Conservation (phyloP, 208 protist species). For the Crithidia sp. region DNA sequence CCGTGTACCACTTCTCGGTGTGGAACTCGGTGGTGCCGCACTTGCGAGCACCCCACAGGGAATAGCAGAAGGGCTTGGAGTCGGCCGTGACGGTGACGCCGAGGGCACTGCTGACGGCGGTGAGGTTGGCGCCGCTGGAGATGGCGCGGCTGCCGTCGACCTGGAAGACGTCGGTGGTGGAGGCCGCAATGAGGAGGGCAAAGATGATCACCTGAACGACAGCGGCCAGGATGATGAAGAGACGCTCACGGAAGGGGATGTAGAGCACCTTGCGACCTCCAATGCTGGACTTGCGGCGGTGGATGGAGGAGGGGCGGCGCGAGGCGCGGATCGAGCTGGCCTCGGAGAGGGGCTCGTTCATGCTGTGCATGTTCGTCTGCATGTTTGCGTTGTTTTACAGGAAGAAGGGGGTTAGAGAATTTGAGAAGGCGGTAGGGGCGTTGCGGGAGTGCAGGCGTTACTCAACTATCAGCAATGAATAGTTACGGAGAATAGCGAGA, state of each 20-base stretch:
- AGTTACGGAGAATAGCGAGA: no score
- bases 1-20: slow-evolving; percentile 23
- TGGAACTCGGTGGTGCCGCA: slow-evolving; percentile 20
- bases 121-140: slow-evolving; percentile 15
- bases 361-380: neutral
- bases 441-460: no score
- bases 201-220: slow-evolving; percentile 20
- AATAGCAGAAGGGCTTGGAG: slow-evolving; percentile 35
- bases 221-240: slow-evolving; percentile 22
- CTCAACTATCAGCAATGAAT: no score
- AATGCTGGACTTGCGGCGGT: slow-evolving; percentile 33
- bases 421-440: no score
- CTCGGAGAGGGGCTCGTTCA: slow-evolving; percentile 23
- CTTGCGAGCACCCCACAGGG: slow-evolving; percentile 26
- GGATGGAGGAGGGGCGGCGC: slow-evolving; percentile 24
- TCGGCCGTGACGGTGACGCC: slow-evolving; percentile 19
- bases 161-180: slow-evolving; percentile 23
- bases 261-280: slow-evolving; percentile 25
- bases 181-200: slow-evolving; percentile 27
- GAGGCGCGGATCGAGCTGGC: slow-evolving; percentile 17
- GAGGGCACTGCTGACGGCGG: slow-evolving; percentile 10
- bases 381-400: neutral
- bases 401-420: no score
- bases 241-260: slow-evolving; percentile 22
- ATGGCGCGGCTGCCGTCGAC: slow-evolving; percentile 29